These are phyloP conservation scores for Mycena venus DNA, from an alignment of 768 basidiomycete species.

Conservation along the genomic window DNA sequence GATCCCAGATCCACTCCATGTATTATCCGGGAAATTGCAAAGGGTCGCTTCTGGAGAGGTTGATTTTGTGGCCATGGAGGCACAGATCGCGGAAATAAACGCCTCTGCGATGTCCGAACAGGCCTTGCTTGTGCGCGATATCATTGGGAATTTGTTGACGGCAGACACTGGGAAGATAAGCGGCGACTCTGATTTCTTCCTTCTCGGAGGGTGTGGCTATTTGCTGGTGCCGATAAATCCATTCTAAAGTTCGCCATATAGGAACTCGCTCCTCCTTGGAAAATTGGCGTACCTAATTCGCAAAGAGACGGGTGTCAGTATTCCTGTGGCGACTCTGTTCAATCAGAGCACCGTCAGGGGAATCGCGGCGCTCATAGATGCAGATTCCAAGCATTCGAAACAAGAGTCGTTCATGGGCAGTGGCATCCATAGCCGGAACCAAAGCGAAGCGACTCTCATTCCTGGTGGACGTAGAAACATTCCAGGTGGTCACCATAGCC, in stretches of 20 bases:
- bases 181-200: constrained; percentile 56
- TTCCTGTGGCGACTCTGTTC: constrained; percentile 57
- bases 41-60: constrained; percentile 34
- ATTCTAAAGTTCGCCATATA: not conserved
- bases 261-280: constrained; percentile 60
- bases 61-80: constrained; percentile 50
- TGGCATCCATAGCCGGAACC: not conserved
- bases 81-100: constrained; percentile 33
- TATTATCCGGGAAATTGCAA: constrained; percentile 43
- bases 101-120: constrained; percentile 44
- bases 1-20: constrained; percentile 52
- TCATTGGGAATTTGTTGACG: constrained; percentile 48
- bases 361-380: constrained; percentile 54
- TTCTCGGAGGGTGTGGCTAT: constrained; percentile 46
- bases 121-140: constrained; percentile 50
- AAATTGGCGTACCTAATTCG: constrained; percentile 57
- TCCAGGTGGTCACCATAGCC: not conserved
- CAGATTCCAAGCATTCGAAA: constrained; percentile 21
- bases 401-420: not conserved
- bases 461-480: not conserved
- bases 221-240: too few relatives aligned
- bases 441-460: constrained; percentile 23
- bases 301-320: constrained; percentile 50
- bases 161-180: constrained; percentile 45
- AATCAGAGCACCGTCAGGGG: constrained; percentile 55